Evolutionary conservation across 192 early-diverging fungal genomes (phyloP), one percentile per base, ranked within the genome.

Genomic region (Coemansia sp.): DNA sequence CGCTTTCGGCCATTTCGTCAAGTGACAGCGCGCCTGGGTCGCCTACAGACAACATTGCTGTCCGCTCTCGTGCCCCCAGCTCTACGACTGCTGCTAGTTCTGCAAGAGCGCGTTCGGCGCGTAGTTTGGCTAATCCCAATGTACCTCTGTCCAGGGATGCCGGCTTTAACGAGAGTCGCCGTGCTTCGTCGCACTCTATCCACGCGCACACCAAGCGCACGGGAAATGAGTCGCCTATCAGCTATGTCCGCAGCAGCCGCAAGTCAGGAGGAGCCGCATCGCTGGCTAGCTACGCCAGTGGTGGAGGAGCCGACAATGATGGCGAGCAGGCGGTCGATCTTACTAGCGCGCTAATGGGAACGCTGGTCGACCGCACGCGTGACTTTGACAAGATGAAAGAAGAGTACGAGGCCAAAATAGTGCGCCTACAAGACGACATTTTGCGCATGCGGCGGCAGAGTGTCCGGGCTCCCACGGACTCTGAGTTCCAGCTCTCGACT

Each of bases 1-100:
- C 56, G 10, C 37, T 53, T 8, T 34, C 56, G 41, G 18, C 56
- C 11, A 41, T 55, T n/a, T 54, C 59, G 34, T 34, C 60, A 11
- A 38, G 62, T 55, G 66, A 64, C 40, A 66, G 58, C 37, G 39
- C 62, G 22, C 53, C 70, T 35, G 34, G 46, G 37, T 78, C 75
- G 27, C 75, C 75, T n/a, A 68, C 75, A 10, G 75, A 68, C 33
- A 22, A 62, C 7, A 56, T 68, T 10, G 75, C 67, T 8, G 52
- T 52, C n/a, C 66, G 76, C 14, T 27, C 24, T 29, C 26, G 46
- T 50, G 46, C 46, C 4, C 11, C 46, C 12, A 14, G 12, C 46
- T 29, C 46, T 29, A 27, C 15, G 15, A 14, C 46, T n/a, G 26
- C 46, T n/a, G 46, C 46, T 26, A 17, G 40, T 6, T 3, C 40